phyloP scores from a whole-genome alignment of 768 basidiomycete species.

The Antrodiella citrinella region DNA sequence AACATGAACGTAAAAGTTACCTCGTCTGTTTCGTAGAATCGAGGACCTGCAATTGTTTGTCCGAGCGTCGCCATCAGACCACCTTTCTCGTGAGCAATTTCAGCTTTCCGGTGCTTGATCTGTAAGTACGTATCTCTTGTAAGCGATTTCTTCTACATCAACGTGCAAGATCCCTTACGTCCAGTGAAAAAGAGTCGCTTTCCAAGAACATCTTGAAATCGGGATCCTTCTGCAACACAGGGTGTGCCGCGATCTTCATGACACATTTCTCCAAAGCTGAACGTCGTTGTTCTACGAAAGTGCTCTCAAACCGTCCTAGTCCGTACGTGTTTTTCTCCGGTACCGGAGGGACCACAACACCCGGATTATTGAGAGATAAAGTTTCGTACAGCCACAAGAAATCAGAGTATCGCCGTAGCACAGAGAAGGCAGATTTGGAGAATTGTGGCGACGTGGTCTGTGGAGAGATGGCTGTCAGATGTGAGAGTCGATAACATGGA shows the following conservation, averaged over 20 bases:
- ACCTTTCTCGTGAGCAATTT: slow-evolving; percentile 67
- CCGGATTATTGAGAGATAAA: slow-evolving; percentile 85
- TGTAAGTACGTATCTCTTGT: slow-evolving; percentile 23
- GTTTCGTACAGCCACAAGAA: slow-evolving; percentile 96
- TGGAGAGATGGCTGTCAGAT: background rate
- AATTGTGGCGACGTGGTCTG: slow-evolving; percentile 83
- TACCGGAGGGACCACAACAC: slow-evolving; percentile 92
- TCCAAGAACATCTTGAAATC: slow-evolving; percentile 90
- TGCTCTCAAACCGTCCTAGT: slow-evolving; percentile 78
- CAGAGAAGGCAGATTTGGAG: slow-evolving; percentile 81
- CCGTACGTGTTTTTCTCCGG: slow-evolving; percentile 88
- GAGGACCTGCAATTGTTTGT: slow-evolving; percentile 66
- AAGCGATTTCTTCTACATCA: background rate
- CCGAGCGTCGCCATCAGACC: slow-evolving; percentile 83
- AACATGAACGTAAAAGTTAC: too few relatives aligned
- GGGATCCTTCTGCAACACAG: slow-evolving; percentile 78
- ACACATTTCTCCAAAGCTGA: slow-evolving; percentile 83
- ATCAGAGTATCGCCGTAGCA: slow-evolving; percentile 94
- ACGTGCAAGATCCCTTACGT: slow-evolving; percentile 44
- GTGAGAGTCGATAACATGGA: background rate
- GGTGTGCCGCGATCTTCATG: slow-evolving; percentile 89
- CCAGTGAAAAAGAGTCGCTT: slow-evolving; percentile 83
- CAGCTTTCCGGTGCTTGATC: slow-evolving; percentile 86
- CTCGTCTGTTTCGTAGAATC: slow-evolving; percentile 87
- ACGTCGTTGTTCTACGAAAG: slow-evolving; percentile 84